Evolutionary conservation across 352 stramenopile species (phyloP).

Genomic region (Globisporangium megalacanthum): DNA sequence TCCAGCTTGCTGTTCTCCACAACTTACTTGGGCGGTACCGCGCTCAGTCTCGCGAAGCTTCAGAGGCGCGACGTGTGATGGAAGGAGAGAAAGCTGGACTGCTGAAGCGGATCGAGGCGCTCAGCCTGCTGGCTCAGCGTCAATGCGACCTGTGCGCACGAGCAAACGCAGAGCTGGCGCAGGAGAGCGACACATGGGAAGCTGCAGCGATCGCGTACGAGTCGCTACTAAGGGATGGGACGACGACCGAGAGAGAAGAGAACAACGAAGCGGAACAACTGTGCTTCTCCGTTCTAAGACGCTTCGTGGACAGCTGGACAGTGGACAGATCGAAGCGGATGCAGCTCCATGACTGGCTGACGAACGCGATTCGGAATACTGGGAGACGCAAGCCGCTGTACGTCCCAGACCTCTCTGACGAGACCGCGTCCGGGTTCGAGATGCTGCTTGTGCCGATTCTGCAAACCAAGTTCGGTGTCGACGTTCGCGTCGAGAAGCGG

Average conservation of each 20-base stretch:
- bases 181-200: constrained; percentile 42
- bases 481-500: constrained; percentile 52
- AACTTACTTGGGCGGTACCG: constrained; percentile 45
- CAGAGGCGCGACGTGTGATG: constrained; percentile 21
- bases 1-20: constrained; percentile 42
- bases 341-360: constrained; percentile 66
- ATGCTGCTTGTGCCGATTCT: constrained; percentile 59
- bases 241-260: constrained; percentile 23
- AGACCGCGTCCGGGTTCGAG: constrained; percentile 59
- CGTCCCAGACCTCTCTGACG: constrained; percentile 49
- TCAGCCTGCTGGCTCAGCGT: constrained; percentile 22
- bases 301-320: constrained; percentile 60
- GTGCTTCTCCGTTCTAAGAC: constrained; percentile 55
- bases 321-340: constrained; percentile 70
- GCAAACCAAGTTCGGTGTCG: constrained; percentile 43
- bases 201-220: constrained; percentile 35
- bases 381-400: constrained; percentile 49
- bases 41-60: constrained; percentile 36
- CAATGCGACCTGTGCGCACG: constrained; percentile 24
- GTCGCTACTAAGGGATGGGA: constrained; percentile 25
- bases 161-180: constrained; percentile 17
- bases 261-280: constrained; percentile 41
- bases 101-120: constrained; percentile 31
- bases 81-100: constrained; percentile 40
- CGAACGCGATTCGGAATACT: constrained; percentile 51